Percentiles rank a stretch among this genome's conserved stretches.
phyloP scores from a whole-genome alignment of 1,284 basidiomycete species.

The Coniferiporia sulphurascens region DNA sequence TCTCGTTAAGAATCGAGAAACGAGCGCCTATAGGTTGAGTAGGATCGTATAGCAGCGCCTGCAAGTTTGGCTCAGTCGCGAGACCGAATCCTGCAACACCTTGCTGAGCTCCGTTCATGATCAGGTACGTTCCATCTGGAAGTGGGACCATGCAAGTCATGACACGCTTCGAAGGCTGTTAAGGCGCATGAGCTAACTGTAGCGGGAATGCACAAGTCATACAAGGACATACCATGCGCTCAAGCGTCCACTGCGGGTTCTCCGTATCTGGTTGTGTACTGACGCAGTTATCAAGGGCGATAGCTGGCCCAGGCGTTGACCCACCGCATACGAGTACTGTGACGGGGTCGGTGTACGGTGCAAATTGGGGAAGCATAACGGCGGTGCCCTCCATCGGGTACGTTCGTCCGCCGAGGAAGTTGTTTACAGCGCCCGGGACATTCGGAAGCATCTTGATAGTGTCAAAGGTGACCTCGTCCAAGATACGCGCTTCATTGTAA shows the following conservation, averaged over 20 bases:
- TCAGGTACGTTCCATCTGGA: constrained; percentile 70
- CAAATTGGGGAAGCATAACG: constrained; percentile 61
- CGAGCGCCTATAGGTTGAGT: constrained; percentile 52
- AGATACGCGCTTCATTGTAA: constrained; percentile 74
- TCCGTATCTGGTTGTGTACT: constrained; percentile 54
- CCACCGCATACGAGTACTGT: constrained; percentile 74
- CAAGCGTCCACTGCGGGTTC: constrained; percentile 59
- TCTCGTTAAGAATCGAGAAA: constrained; percentile 61
- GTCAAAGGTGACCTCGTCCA: constrained; percentile 58
- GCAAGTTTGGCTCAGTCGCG: constrained; percentile 56
- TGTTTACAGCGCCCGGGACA: constrained; percentile 71
- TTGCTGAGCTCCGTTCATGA: constrained; percentile 62
- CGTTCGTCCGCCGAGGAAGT: constrained; percentile 65
- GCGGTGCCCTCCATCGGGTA: constrained; percentile 74
- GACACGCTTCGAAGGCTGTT: constrained; percentile 69
- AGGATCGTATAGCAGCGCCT: constrained; percentile 67
- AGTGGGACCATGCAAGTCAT: constrained; percentile 70
- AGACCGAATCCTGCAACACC: constrained; percentile 73
- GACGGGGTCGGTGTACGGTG: constrained; percentile 68
- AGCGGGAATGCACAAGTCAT: not conserved
- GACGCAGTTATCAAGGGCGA: constrained; percentile 68
- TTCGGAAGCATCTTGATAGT: constrained; percentile 60
- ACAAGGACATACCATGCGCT: constrained; percentile 49
- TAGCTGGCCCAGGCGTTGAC: constrained; percentile 47
- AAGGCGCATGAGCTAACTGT: not conserved